phyloP scores from a whole-genome alignment of 164 flowering plant species.

The Echeveria elegans region DNA sequence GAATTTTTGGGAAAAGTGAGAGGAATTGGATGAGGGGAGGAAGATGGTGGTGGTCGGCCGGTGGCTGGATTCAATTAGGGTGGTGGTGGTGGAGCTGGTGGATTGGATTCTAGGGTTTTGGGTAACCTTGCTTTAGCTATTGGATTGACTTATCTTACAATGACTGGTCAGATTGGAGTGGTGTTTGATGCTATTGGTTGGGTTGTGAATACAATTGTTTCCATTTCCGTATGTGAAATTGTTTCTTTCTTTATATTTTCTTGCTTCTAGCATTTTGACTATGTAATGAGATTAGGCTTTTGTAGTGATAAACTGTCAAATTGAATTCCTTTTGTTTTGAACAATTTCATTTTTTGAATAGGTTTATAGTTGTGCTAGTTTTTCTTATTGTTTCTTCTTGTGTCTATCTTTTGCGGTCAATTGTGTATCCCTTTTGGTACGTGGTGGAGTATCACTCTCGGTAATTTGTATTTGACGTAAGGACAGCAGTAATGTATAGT shows the following conservation, averaged over 20 bases:
- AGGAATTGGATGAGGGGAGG: constrained; percentile 19
- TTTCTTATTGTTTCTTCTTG: too few relatives aligned
- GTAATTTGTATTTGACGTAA: too few relatives aligned
- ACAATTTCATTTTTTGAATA: too few relatives aligned
- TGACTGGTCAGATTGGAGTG: constrained; percentile 93
- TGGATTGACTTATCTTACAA: constrained; percentile 72
- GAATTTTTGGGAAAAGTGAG: constrained; percentile 24
- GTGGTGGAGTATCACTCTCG: too few relatives aligned
- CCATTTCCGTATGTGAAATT: constrained; percentile 57
- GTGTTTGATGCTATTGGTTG: constrained; percentile 88
- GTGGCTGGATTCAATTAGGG: constrained; percentile 50
- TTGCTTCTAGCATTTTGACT: neutral
- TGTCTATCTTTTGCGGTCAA: too few relatives aligned
- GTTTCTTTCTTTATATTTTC: neutral
- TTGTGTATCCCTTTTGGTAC: too few relatives aligned
- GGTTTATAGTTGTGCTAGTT: too few relatives aligned
- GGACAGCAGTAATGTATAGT: constrained; percentile 1
- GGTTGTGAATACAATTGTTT: constrained; percentile 86
- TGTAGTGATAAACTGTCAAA: too few relatives aligned
- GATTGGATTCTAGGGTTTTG: constrained; percentile 43
- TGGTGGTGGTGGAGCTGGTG: constrained; percentile 46
- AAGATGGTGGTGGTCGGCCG: constrained; percentile 40
- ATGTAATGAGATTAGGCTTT: too few relatives aligned
- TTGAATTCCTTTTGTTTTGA: neutral
- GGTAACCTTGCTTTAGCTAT: constrained; percentile 81